Base-by-base conservation (phyloP, 2,329 filamentous ascomycete genomes). In the Rachicladosporium sp. region DNA sequence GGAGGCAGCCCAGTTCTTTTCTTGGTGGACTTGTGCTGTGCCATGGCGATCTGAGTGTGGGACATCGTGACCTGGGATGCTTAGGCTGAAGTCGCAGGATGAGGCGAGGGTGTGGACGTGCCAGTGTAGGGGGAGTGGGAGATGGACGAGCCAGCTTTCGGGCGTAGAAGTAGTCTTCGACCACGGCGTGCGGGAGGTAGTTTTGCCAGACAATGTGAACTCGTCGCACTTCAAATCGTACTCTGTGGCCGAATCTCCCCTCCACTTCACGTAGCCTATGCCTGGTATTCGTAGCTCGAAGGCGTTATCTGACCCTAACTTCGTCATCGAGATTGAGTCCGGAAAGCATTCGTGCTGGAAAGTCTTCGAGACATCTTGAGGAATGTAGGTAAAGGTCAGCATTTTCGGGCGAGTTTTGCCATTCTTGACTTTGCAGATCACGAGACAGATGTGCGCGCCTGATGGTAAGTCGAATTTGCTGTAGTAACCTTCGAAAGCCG, bases 111-210 rank as follows among this genome's bases (percentile, higher is more conserved):
- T 66, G 27, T 69, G 65, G 4, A 71, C 68, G 44, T 70, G 66
- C 68, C 68, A 71, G 44, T 71, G 68, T 2, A 71, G 50, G 1
- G 68, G 68, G 0, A 71, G 50, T 1, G 67, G 67, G 0, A 71
- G 54, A 12, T 62, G 43, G 4, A 64, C 60, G n/a, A 71, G 56
- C 43, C 55, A 56, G 31, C 62, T 61, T 46, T 70, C 68, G 0
- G 68, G 68, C 1, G 66, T 69, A 12, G 53, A 51, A 7, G 48
- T 55, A 10, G 47, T 31, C 9, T 44, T 36, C 10, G 49, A 54
- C 67, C 67, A 70, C 2, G 62, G 54, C 1, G 55, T 63, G 13
- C 58, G 57, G 1, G 50, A 51, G 1, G 48, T 58, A 1, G 64
- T 60, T n/a, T 56, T 62, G 2, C 62, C 64, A 30, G 55, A 47